Evolutionary conservation across 2,329 filamentous ascomycete species (phyloP), one percentile per base, ranked within the genome.

Genomic region (Aspergillus sp.): DNA sequence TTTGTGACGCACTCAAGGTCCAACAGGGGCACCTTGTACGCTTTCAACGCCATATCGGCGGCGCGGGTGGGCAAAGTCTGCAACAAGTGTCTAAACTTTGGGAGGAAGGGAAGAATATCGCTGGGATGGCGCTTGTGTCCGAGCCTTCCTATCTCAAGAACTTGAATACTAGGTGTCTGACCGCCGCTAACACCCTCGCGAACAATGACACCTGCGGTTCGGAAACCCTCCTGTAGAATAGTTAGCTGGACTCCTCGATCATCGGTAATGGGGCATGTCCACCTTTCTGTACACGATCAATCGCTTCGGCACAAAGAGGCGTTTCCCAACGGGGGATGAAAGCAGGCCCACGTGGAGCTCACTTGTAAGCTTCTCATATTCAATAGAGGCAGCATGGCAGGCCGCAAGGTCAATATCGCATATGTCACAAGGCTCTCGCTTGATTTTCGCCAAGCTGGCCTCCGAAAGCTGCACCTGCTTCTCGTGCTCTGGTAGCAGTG

Each of bases 401-500:
- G 83, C 80, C 64, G 93, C 90, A 68, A 99, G 84, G 67, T 92
- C 87, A 42, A 84, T 79, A 72, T 96, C 91, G 72, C 95, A 99
- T 27, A 90, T 87, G 23, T 86, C 80, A 75, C 95, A 99, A 19
- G 89, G 76, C 69, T 96, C 91, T 11, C 94, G 85, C 76, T 94
- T 96, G 71, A 98, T 86, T 78, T 94, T 96, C 57, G 88, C 92
- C 58, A 99, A 79, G 78, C 96, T 94, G 3, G 91, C 93, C 75
- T 99, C 93, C 0, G 93, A 96, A 2, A 96, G 68, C 73, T 94
- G 92, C 62, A 99, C 92, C 60, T 92, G 90, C 76, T 96, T 96
- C 77, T 99, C 93, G 69, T 98, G 94, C 75, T 98, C 93, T 0
- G 95, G 95, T 1, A 98, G 82, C 11, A 98, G 79, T 63, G 96